Conservation (phyloP, 2,329 filamentous ascomycete genomes). For the Pseudonectria buxi region DNA sequence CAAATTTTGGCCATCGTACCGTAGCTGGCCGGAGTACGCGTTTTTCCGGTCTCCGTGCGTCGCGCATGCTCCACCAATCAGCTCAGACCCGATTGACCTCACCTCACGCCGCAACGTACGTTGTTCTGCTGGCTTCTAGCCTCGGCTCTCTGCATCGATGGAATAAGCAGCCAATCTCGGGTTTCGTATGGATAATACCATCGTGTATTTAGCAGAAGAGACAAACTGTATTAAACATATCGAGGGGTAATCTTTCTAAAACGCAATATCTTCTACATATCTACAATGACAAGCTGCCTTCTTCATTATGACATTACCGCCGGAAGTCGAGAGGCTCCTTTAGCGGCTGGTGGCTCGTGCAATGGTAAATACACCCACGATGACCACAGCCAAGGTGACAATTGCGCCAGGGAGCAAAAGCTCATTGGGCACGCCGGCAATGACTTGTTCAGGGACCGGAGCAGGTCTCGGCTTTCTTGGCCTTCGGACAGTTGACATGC, state of each 20-base stretch:
- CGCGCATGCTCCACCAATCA: constrained; percentile 2
- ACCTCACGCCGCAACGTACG: too few relatives aligned
- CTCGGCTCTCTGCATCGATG: too few relatives aligned
- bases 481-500: constrained; percentile 39
- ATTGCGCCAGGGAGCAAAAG: constrained; percentile 88
- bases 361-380: constrained; percentile 87
- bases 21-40: constrained; percentile 6
- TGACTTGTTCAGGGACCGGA: constrained; percentile 64
- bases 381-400: constrained; percentile 88
- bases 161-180: too few relatives aligned
- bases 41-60: constrained; percentile 19
- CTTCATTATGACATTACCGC: constrained; percentile 32
- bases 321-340: constrained; percentile 14
- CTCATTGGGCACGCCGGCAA: constrained; percentile 90
- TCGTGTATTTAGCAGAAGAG: constrained; percentile 1
- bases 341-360: constrained; percentile 58
- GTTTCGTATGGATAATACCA: too few relatives aligned
- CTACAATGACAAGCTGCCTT: constrained; percentile 22
- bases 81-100: neutral
- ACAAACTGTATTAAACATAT: constrained; percentile 17
- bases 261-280: constrained; percentile 23
- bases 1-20: constrained; percentile 23
- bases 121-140: too few relatives aligned
- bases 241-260: constrained; percentile 21
- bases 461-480: constrained; percentile 33